Conservation (phyloP, 169 alveolate genomes). For the Plasmodium inui region DNA sequence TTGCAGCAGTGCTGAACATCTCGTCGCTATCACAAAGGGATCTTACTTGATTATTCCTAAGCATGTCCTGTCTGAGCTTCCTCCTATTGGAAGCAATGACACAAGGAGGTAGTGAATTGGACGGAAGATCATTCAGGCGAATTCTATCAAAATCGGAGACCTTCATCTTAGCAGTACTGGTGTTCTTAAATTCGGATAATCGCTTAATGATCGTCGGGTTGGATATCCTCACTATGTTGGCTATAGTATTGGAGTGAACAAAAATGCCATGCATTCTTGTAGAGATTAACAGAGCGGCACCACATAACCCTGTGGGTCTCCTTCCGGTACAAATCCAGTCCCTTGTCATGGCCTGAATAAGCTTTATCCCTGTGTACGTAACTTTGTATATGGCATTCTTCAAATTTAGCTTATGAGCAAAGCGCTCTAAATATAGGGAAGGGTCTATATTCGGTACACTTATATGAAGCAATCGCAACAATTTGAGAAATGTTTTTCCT, state of each 20-base stretch:
- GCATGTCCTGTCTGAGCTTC: conserved; percentile 71
- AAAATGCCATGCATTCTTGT: conserved; percentile 96
- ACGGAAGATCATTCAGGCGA: conserved; percentile 88
- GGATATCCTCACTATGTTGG: conserved; percentile 94
- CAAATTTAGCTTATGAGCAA: conserved; percentile 94
- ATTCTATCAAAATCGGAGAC: conserved; percentile 93
- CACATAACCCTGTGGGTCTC: conserved; percentile 99
- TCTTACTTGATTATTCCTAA: conserved; percentile 41
- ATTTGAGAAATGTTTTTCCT: conserved; percentile 92
- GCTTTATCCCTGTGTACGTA: conserved; percentile 95
- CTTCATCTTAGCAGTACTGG: conserved; percentile 93
- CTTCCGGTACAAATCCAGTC: conserved; percentile 99
- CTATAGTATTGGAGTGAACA: conserved; percentile 90
- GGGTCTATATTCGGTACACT: conserved; percentile 97
- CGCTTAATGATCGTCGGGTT: conserved; percentile 96
- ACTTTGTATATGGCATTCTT: conserved; percentile 93
- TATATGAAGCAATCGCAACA: conserved; percentile 90
- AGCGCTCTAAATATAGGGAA: conserved; percentile 95
- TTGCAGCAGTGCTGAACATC: conserved; percentile 1
- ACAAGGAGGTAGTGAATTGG: conserved; percentile 88
- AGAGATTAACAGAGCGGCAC: conserved; percentile 99
- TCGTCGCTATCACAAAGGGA: conserved; percentile 78
- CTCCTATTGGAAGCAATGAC: conserved; percentile 65
- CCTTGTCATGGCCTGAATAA: conserved; percentile 97
- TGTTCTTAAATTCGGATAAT: conserved; percentile 94